Percentiles rank a stretch among this genome's conserved stretches.
Evolutionary conservation across 1,284 basidiomycete genomes (phyloP).

Genomic region (Pascua sp.): DNA sequence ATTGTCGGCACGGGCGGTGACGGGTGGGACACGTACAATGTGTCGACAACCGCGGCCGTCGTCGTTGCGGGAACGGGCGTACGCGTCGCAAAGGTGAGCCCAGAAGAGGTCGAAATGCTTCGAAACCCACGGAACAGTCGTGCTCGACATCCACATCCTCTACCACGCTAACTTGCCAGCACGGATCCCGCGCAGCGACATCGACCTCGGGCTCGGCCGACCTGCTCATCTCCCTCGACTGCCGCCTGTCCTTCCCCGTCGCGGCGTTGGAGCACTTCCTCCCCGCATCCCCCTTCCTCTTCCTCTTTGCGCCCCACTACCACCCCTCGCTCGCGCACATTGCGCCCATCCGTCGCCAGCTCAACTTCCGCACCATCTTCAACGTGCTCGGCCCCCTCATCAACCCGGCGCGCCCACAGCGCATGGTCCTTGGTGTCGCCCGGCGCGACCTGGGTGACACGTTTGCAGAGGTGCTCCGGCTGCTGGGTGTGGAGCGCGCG

Average conservation of each 20-base stretch:
- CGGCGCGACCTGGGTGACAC: slow-evolving; percentile 76
- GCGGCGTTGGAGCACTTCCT: slow-evolving; percentile 59
- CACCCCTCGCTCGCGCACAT: slow-evolving; percentile 82
- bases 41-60: slow-evolving; percentile 90
- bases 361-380: slow-evolving; percentile 97
- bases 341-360: slow-evolving; percentile 75
- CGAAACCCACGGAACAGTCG: background rate
- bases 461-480: slow-evolving; percentile 70
- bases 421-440: slow-evolving; percentile 89
- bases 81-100: slow-evolving; percentile 79
- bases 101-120: no score
- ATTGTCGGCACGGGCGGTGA: slow-evolving; percentile 86
- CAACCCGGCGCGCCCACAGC: slow-evolving; percentile 79
- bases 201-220: slow-evolving; percentile 94
- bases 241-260: slow-evolving; percentile 67
- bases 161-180: slow-evolving; percentile 54
- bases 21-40: slow-evolving; percentile 95
- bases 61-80: slow-evolving; percentile 93
- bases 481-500: slow-evolving; percentile 67
- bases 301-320: slow-evolving; percentile 90
- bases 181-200: slow-evolving; percentile 89
- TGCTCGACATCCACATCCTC: background rate
- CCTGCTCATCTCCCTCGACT: slow-evolving; percentile 79
- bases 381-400: slow-evolving; percentile 92
- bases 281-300: slow-evolving; percentile 69